These are phyloP conservation scores for Gremmenia infestans DNA, from an alignment of 2,329 filamentous ascomycete species.

Conservation along the genomic window DNA sequence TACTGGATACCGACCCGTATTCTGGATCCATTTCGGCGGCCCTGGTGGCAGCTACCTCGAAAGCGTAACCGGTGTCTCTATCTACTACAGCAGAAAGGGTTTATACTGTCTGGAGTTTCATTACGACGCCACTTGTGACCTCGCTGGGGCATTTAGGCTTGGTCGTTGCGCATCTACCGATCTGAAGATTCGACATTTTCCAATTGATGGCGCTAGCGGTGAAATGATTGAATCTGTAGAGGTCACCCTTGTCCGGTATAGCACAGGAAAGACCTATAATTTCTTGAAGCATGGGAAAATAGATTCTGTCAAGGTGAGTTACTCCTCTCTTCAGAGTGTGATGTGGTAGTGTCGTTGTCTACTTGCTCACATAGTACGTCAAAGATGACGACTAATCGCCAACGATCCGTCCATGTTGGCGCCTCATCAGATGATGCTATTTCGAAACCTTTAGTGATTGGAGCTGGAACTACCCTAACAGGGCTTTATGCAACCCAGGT, in stretches of 20 bases:
- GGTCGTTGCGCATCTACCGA: no score
- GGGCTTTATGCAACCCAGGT: neutral
- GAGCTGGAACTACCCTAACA: neutral
- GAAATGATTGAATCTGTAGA: neutral
- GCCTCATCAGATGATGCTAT: neutral
- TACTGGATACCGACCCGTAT: no score
- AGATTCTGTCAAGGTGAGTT: neutral
- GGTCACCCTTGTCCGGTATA: neutral
- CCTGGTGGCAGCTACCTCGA: no score
- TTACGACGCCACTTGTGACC: no score
- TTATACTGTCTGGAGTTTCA: no score
- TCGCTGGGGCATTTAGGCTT: no score
- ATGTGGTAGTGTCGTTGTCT: neutral
- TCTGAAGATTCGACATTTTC: neutral
- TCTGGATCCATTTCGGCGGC: no score
- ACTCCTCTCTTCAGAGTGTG: neutral
- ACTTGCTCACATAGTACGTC: neutral
- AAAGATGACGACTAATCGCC: neutral
- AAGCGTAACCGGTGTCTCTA: no score
- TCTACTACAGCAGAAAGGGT: no score
- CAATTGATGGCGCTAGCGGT: neutral
- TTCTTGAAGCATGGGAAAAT: neutral
- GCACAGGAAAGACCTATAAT: neutral
- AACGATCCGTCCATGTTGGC: neutral
- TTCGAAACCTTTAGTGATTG: neutral